Conservation (phyloP, 495 filamentous ascomycete species). For the Achaetomiella virescens region DNA sequence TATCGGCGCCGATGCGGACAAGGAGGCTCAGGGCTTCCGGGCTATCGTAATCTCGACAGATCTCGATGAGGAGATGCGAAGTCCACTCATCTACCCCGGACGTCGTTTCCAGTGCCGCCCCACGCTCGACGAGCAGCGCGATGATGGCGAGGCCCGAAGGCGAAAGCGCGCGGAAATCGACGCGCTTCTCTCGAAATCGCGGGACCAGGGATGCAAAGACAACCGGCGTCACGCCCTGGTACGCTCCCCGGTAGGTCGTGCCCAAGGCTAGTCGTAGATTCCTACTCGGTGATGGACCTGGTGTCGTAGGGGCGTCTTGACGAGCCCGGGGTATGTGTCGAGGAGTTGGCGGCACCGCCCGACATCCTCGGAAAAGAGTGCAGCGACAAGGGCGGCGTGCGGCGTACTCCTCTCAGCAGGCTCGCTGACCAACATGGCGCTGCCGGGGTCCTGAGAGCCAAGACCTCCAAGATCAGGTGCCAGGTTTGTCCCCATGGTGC, state of each 20-base stretch:
- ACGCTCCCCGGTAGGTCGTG: background rate
- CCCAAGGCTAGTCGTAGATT: background rate
- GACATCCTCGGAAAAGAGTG: background rate
- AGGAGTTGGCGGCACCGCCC: background rate
- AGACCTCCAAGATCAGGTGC: too few species aligned
- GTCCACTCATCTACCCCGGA: background rate
- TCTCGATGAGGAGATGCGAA: background rate
- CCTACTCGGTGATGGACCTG: background rate
- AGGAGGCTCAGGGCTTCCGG: background rate
- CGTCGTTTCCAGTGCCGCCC: background rate
- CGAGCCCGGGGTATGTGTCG: background rate
- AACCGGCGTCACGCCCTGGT: background rate
- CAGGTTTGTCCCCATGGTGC: background rate
- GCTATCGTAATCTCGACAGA: slow-evolving; percentile 5
- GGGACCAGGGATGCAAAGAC: slow-evolving; percentile 2
- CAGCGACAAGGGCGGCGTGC: background rate
- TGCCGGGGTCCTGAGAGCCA: background rate
- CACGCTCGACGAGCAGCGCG: slow-evolving; percentile 1
- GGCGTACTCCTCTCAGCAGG: slow-evolving; percentile 4
- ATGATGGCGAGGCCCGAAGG: background rate
- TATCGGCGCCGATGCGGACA: background rate
- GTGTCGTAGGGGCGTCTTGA: background rate
- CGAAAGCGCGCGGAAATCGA: slow-evolving; percentile 1
- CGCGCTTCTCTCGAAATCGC: background rate
- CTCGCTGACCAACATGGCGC: background rate